Conservation (phyloP, 1,139 yeast species). For the Spathaspora sp. region DNA sequence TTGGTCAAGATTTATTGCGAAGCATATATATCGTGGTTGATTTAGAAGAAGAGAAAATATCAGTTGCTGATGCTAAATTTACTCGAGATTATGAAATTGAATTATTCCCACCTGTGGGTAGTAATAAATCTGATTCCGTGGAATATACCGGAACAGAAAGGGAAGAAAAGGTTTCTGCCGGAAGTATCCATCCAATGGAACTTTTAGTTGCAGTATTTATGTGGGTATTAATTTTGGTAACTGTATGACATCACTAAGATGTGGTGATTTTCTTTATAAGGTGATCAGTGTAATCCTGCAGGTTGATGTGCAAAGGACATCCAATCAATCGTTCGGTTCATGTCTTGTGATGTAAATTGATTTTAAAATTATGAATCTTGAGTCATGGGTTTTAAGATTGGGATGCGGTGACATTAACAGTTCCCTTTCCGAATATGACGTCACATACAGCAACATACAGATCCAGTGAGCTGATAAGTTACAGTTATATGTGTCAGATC, state of each 20-base stretch:
- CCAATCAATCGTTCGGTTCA: no score
- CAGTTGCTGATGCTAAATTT: constrained; percentile 37
- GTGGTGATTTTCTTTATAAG: no score
- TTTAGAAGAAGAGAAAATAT: constrained; percentile 36
- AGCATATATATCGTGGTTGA: constrained; percentile 37
- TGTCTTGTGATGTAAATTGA: no score
- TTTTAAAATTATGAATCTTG: no score
- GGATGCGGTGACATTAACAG: no score
- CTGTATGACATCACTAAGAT: background rate
- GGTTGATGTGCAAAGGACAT: no score
- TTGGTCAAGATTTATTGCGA: constrained; percentile 41
- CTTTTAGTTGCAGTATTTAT: background rate
- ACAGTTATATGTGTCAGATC: no score
- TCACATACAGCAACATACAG: no score
- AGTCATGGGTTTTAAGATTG: no score
- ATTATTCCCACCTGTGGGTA: background rate
- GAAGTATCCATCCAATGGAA: background rate
- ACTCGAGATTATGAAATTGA: constrained; percentile 18
- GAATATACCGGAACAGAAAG: background rate
- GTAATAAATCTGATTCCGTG: background rate
- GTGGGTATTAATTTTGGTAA: background rate
- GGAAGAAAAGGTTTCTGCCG: background rate
- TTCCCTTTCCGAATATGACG: no score
- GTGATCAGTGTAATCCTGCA: no score
- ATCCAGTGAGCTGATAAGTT: no score